Evolutionary conservation across 108 stramenopile species (phyloP).

Genomic region (Epithemia pelagica): DNA sequence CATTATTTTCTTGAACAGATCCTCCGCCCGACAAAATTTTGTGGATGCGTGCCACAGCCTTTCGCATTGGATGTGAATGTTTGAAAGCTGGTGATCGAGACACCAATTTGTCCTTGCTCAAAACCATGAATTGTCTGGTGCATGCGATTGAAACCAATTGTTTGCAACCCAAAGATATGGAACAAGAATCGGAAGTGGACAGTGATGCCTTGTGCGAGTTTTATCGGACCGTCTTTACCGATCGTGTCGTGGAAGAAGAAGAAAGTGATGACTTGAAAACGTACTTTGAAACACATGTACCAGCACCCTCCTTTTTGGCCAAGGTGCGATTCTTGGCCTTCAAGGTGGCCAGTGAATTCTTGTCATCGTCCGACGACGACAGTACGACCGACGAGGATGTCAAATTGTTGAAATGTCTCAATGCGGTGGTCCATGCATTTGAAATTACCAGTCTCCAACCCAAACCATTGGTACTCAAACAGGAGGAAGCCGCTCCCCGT

Average conservation of each 20-base stretch:
- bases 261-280: constrained; percentile 19
- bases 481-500: constrained; percentile 1
- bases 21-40: constrained; percentile 58
- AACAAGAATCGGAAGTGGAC: constrained; percentile 10
- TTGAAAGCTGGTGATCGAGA: constrained; percentile 47
- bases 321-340: constrained; percentile 49
- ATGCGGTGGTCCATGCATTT: constrained; percentile 57
- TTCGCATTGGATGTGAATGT: constrained; percentile 52
- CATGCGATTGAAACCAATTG: constrained; percentile 50
- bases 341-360: constrained; percentile 44
- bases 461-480: background rate
- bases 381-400: constrained; percentile 27
- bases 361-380: constrained; percentile 6
- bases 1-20: constrained; percentile 29
- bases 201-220: constrained; percentile 22
- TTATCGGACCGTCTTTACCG: constrained; percentile 19
- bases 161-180: constrained; percentile 24
- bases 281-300: constrained; percentile 26
- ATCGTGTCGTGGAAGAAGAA: constrained; percentile 38
- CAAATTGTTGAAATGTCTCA: constrained; percentile 46
- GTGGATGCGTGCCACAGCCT: constrained; percentile 57
- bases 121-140: constrained; percentile 54
- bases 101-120: constrained; percentile 42
- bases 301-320: constrained; percentile 41
- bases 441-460: constrained; percentile 35